Evolutionary conservation across 306 rosid genomes (phyloP).

Genomic region (Vachellia pachyceras): DNA sequence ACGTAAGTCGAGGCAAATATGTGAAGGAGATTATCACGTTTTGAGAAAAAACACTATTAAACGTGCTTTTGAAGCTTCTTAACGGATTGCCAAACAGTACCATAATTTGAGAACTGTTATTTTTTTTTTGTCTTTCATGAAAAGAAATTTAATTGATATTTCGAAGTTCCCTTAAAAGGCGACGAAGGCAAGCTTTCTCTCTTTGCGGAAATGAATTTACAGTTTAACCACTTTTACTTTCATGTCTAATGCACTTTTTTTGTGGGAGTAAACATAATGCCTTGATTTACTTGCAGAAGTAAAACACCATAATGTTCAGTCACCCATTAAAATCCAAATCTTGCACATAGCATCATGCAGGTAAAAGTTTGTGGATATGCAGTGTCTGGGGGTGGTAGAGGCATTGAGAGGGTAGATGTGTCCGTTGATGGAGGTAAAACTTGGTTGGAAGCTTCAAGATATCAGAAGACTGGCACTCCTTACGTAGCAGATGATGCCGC

Average conservation of each 20-base stretch:
- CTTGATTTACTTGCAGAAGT: background rate
- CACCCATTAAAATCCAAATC: conserved; percentile 26
- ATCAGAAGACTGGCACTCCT: conserved; percentile 62
- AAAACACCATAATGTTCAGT: background rate
- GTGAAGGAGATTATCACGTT: no score
- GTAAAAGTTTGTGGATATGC: conserved; percentile 87
- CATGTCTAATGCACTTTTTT: conserved; percentile 12
- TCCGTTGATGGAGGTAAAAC: conserved; percentile 89
- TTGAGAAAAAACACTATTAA: no score
- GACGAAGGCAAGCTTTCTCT: background rate
- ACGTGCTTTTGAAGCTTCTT: no score
- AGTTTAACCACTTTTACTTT: conserved; percentile 10
- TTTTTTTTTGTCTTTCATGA: background rate
- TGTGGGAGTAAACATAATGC: background rate
- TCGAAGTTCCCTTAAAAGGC: background rate
- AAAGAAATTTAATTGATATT: conserved; percentile 24
- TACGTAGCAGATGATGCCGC: conserved; percentile 60
- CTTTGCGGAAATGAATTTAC: conserved; percentile 21
- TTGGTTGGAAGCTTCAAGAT: conserved; percentile 81
- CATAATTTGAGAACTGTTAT: no score
- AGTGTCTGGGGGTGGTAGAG: conserved; percentile 90
- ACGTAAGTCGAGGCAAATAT: no score
- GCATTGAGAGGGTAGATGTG: conserved; percentile 90
- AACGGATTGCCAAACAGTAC: no score
- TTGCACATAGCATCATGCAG: conserved; percentile 44